These are phyloP conservation scores for Ogataea degrootiae DNA, from an alignment of 805 yeast species.

Conservation along the genomic window DNA sequence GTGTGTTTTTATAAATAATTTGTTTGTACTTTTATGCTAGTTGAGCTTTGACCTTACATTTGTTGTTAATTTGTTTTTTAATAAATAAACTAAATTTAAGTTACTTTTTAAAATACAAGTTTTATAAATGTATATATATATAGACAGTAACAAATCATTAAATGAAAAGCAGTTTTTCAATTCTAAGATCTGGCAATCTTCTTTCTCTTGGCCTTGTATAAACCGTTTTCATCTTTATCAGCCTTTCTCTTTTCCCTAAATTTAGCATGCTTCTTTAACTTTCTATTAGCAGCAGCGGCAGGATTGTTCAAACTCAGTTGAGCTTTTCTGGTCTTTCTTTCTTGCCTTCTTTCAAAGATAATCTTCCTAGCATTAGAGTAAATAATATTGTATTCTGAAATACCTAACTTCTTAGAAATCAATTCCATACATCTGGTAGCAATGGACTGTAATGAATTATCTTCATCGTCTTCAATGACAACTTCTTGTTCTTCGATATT, in stretches of 20 bases:
- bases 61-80: background rate
- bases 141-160: background rate
- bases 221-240: slow-evolving; percentile 73
- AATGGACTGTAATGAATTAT: slow-evolving; percentile 22
- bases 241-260: slow-evolving; percentile 73
- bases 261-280: slow-evolving; percentile 69
- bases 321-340: slow-evolving; percentile 71
- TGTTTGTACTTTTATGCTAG: background rate
- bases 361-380: slow-evolving; percentile 60
- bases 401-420: slow-evolving; percentile 66
- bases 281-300: slow-evolving; percentile 73
- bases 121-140: background rate
- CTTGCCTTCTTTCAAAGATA: slow-evolving; percentile 61
- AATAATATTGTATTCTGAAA: slow-evolving; percentile 57
- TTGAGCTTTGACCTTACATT: background rate
- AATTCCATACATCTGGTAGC: slow-evolving; percentile 64
- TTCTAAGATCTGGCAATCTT: slow-evolving; percentile 15
- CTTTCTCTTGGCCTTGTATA: slow-evolving; percentile 61
- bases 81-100: too few relatives aligned
- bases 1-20: background rate
- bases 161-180: background rate
- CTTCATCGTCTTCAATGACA: slow-evolving; percentile 30
- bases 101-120: too few relatives aligned
- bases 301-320: slow-evolving; percentile 75
- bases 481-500: slow-evolving; percentile 31